Base-by-base conservation (phyloP, 345 rosid species). In the Cardamine chenopodiifolia region DNA sequence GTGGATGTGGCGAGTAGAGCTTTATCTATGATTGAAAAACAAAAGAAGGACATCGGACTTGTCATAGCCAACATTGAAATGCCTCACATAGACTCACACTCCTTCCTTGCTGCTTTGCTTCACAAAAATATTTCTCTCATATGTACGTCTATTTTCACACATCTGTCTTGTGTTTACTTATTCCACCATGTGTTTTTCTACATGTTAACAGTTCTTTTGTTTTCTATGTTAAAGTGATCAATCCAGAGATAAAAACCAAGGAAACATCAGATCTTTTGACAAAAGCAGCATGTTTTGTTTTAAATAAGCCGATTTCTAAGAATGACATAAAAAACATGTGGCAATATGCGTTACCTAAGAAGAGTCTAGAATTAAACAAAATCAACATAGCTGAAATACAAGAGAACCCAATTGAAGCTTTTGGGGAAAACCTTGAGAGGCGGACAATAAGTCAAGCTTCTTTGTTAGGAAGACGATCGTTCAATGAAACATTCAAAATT, bases 261-360 rank as follows among this genome's bases (percentile, higher is more conserved):
- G 58, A 35, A 59, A 62, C 75, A 1, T 18, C 45, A 1, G 79
- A 68, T 17, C 65, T 70, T 47, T 58, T 88, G 28, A 58, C 3
- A 10, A 75, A 66, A 47, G 79, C 82, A 17, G 84, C 91, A 2
- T n/a, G 71, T 0, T 78, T 60, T 45, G 54, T 14, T 37, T 77
- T 84, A 0, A 26, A 59, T 44, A 79, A 82, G 5, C 91, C 91
- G 0, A 52, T 85, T 22, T 54, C 74, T 14, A 6, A 75, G 2
- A 55, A 76, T 2, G 88, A 86, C 25, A 61, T 86, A 29, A 79
- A 73, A 18, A 66, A 83, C 55, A 10, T 90, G 9, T 85, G 85
- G 88, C 85, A 86, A 20, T 79, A 82, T 39, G 79, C 58, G 0
- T 78, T 52, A 23, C 29, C 15, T 40, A 66, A 45, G 53, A 64